Evolutionary conservation across 257 asterid species (phyloP).

Genomic region (Cordia subcordata): DNA sequence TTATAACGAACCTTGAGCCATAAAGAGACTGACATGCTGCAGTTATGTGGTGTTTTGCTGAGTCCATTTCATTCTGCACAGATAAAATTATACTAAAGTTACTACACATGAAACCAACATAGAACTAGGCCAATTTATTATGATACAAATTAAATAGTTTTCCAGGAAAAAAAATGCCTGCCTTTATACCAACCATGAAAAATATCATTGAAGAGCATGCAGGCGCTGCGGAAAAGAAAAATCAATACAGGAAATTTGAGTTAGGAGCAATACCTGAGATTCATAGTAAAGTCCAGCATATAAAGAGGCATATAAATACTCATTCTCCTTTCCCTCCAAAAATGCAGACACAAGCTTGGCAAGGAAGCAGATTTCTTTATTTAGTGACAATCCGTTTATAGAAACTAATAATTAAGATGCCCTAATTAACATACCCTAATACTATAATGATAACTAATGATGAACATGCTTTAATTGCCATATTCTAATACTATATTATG

Average conservation of each 20-base stretch:
- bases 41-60: slow-evolving; percentile 54
- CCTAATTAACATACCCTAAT: too few species aligned
- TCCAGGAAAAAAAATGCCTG: background rate
- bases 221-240: background rate
- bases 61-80: slow-evolving; percentile 57
- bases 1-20: slow-evolving; percentile 55
- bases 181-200: too few species aligned
- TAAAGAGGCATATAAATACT: slow-evolving; percentile 73
- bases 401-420: too few species aligned
- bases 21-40: slow-evolving; percentile 74
- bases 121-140: background rate
- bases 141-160: too few species aligned
- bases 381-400: slow-evolving; percentile 3
- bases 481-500: background rate
- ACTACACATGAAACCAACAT: background rate
- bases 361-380: slow-evolving; percentile 13
- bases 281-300: slow-evolving; percentile 87
- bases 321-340: slow-evolving; percentile 53
- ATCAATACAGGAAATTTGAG: background rate
- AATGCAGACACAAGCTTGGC: slow-evolving; percentile 61
- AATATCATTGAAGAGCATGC: too few species aligned
- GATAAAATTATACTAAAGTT: slow-evolving; percentile 7
- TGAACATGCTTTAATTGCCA: too few species aligned
- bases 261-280: slow-evolving; percentile 54
- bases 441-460: background rate